Conservation (phyloP, 1,284 basidiomycete species). For the Trichosporon asahii region DNA sequence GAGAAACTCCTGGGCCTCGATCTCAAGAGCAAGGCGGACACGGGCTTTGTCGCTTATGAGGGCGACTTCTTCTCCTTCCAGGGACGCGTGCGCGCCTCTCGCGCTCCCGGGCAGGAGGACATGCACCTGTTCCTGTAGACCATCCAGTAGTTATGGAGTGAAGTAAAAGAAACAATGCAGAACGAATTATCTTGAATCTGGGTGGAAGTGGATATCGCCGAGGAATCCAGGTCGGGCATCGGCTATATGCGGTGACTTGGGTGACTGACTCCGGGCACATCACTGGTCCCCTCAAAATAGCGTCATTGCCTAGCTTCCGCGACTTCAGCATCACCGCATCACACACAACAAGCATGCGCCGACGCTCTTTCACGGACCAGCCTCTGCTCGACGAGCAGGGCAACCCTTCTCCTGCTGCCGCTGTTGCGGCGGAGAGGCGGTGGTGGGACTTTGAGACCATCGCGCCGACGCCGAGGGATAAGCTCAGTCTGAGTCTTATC, state of each 20-base stretch:
- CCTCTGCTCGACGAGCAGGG: not conserved
- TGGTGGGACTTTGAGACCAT: conserved; percentile 13
- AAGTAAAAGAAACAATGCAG: not conserved
- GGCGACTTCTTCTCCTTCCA: conserved; percentile 43
- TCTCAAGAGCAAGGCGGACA: conserved; percentile 26
- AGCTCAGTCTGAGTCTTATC: conserved; percentile 12
- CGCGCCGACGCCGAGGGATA: conserved; percentile 24
- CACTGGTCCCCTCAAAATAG: not conserved
- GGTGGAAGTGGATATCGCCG: not conserved
- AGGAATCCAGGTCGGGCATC: not conserved
- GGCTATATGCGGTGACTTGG: not conserved
- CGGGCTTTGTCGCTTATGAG: conserved; percentile 66
- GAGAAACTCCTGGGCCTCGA: conserved; percentile 63
- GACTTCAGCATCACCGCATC: not conserved
- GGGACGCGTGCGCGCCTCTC: conserved; percentile 38
- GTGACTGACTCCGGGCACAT: not conserved
- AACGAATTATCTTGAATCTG: not conserved
- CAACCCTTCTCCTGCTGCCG: not conserved
- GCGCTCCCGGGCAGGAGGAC: conserved; percentile 23
- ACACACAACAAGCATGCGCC: not conserved
- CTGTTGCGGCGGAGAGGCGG: not conserved
- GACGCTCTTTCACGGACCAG: not conserved
- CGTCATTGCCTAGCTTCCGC: not conserved
- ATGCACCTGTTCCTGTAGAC: conserved; percentile 32
- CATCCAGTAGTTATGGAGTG: not conserved